Base-by-base conservation (phyloP, 1,284 basidiomycete species). In the Leccinum subrobustum region DNA sequence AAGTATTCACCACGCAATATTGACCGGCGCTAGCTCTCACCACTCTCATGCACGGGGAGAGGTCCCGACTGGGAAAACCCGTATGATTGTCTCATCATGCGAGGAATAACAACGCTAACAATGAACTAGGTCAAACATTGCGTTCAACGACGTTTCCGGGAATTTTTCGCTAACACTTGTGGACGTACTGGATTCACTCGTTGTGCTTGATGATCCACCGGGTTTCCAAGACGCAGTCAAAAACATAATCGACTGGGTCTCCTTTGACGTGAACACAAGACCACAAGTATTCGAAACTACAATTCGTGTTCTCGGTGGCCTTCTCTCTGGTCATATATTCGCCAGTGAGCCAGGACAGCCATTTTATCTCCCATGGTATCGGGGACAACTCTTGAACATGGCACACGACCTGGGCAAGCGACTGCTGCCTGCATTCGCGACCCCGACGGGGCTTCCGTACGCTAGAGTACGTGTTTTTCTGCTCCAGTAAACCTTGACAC, bases 241-340 rank as follows among this genome's bases (percentile, higher is more conserved):
- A 59, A 84, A 91, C 64, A 82, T 90, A 57, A 89, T 95, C 60
- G 73, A 87, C 58, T 86, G 83, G 79, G 92, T 95, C 51, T 88
- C 86, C 2, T 95, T 95, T 69, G 88, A 95, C 69, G 90, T 95
- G 63, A 89, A 95, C 73, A 92, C 92, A 33, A 92, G 87, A 76
- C 93, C 93, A 39, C 95, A 98, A 80, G 88, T 95, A 3, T 95
- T 95, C 69, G 93, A 95, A 77, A 91, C 91, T 16, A 96, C 91
- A 2, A 96, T 96, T 62, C 86, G 93, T 35, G 91, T 93, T 2
- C 78, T 98, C 4, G 95, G 96, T 4, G 93, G 93, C 3, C 81
- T 98, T 51, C 75, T 98, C 12, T 94, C 93, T 5, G 95, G 86
- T 7, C 95, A 95, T 68, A 82, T 91, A 69, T 89, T 92, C 78